These are phyloP conservation scores for Wickerhamomyces alni DNA, from an alignment of 805 yeast species.

Conservation along the genomic window DNA sequence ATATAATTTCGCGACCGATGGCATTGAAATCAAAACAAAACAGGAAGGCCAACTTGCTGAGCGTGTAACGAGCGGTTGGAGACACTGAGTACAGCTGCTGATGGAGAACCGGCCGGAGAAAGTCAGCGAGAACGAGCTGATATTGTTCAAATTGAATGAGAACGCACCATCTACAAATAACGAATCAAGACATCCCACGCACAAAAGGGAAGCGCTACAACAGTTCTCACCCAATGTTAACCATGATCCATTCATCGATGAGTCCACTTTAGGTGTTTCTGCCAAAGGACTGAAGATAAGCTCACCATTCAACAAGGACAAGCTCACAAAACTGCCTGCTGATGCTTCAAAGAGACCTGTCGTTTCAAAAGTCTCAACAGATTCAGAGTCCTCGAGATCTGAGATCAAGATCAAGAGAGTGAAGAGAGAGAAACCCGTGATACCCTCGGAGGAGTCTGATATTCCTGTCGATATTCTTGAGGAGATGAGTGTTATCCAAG, in stretches of 20 bases:
- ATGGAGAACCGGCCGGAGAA: not conserved
- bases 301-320: slow-evolving; percentile 14
- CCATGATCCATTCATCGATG: slow-evolving; percentile 18
- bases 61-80: too few relatives aligned
- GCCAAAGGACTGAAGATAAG: slow-evolving; percentile 11
- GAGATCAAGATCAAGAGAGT: not conserved
- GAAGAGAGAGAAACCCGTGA: slow-evolving; percentile 2
- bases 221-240: not conserved
- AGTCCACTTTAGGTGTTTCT: slow-evolving; percentile 1
- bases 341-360: not conserved
- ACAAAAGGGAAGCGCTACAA: not conserved
- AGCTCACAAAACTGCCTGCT: not conserved
- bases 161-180: too few relatives aligned
- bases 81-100: too few relatives aligned
- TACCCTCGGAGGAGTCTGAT: slow-evolving; percentile 33
- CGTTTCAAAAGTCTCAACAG: not conserved
- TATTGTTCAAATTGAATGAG: not conserved
- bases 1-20: too few relatives aligned
- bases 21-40: too few relatives aligned
- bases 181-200: not conserved
- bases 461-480: slow-evolving; percentile 47
- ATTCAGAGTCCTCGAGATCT: not conserved
- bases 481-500: slow-evolving; percentile 50
- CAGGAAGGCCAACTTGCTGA: too few relatives aligned
- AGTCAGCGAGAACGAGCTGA: not conserved